Conservation (phyloP, 2,329 filamentous ascomycete genomes). For the Lasiodiplodia theobromae region DNA sequence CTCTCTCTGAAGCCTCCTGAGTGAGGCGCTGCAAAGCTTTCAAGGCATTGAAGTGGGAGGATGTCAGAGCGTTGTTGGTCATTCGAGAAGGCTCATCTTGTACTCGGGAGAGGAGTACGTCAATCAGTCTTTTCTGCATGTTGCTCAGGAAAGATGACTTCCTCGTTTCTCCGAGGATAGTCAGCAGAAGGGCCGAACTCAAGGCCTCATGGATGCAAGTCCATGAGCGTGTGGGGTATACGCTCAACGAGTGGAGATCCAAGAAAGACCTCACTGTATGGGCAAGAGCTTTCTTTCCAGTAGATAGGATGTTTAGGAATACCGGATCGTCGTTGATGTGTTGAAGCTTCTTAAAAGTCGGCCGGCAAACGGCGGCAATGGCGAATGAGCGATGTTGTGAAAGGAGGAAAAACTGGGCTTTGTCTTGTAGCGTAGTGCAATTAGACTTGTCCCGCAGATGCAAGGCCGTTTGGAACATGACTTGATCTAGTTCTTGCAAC, state of each 20-base stretch:
- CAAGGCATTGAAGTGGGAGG: slow-evolving; percentile 6
- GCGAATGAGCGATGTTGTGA: slow-evolving; percentile 10
- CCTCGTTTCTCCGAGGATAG: slow-evolving; percentile 18
- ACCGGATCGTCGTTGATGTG: not conserved
- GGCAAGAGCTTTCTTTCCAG: slow-evolving; percentile 3
- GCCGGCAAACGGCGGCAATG: slow-evolving; percentile 10
- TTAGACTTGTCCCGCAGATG: slow-evolving; percentile 1
- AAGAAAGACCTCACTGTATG: slow-evolving; percentile 6
- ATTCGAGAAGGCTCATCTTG: not conserved
- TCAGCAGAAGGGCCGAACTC: slow-evolving; percentile 20
- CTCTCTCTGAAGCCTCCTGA: not conserved
- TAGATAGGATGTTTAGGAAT: not conserved
- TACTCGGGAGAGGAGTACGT: not conserved
- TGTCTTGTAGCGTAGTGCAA: not conserved
- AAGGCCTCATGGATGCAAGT: slow-evolving; percentile 20
- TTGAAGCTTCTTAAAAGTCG: not conserved
- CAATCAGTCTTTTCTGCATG: slow-evolving; percentile 13
- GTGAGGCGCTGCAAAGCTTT: slow-evolving; percentile 5
- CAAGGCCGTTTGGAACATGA: not conserved
- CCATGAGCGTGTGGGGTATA: slow-evolving; percentile 19
- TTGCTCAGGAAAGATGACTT: not conserved
- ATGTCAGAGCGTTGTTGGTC: not conserved
- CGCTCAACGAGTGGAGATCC: slow-evolving; percentile 1
- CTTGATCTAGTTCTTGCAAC: not conserved
- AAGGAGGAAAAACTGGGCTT: not conserved